These are phyloP conservation scores for Cutaneotrichosporon arboriforme DNA, from an alignment of 1,284 basidiomycete genomes.

Conservation along the genomic window DNA sequence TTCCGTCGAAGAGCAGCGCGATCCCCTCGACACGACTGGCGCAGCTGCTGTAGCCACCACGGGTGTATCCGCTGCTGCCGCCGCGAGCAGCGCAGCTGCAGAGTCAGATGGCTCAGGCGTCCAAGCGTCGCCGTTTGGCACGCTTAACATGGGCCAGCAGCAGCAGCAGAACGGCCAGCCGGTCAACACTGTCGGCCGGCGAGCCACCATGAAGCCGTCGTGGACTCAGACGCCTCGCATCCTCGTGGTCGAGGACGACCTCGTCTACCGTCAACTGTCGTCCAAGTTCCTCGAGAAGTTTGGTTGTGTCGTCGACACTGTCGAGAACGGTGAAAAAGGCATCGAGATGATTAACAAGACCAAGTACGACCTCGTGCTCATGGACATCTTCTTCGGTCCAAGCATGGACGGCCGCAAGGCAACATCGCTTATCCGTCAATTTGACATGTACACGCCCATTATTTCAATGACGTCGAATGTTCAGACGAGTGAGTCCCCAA, in stretches of 20 bases:
- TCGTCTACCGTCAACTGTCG: constrained; percentile 77
- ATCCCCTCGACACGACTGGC: not conserved
- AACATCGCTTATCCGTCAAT: constrained; percentile 86
- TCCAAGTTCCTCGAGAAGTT: constrained; percentile 94
- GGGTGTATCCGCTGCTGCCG: not conserved
- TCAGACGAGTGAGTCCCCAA: constrained; percentile 55
- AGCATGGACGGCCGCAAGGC: constrained; percentile 53
- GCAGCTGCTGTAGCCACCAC: not conserved
- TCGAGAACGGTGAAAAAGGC: constrained; percentile 84
- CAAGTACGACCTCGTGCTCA: constrained; percentile 89
- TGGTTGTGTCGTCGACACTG: constrained; percentile 89
- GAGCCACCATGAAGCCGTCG: constrained; percentile 71
- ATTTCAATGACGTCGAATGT: constrained; percentile 96
- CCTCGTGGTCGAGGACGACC: constrained; percentile 90
- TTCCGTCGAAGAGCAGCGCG: not conserved
- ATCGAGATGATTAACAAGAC: constrained; percentile 92
- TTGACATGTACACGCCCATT: constrained; percentile 82
- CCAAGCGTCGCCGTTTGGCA: no score
- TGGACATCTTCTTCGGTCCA: constrained; percentile 59
- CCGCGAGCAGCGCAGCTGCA: not conserved
- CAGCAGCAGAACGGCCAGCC: constrained; percentile 3
- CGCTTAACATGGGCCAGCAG: not conserved
- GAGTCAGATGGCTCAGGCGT: no score
- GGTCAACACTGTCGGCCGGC: constrained; percentile 1
- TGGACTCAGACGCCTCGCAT: constrained; percentile 84